Base-by-base conservation (phyloP, 2,329 filamentous ascomycete species). In the Hypoxylon sp. region DNA sequence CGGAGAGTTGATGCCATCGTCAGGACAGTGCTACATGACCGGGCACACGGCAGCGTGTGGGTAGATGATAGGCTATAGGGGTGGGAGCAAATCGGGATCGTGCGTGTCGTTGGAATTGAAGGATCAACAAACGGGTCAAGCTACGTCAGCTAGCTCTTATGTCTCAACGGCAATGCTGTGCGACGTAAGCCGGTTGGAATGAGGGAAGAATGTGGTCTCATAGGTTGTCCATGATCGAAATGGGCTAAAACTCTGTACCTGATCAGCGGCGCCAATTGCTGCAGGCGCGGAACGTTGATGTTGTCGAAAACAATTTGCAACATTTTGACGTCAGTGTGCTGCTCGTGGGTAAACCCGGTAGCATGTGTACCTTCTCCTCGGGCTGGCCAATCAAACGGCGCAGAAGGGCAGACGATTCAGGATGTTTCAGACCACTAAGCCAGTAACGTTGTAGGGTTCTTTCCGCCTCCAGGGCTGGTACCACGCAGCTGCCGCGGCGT, bases 1-100 rank as follows among this genome's bases (percentile, higher is more conserved):
- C 77, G 75, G 60, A 78, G 76, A 66, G 74, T 74, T 58, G 76
- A 75, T 63, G 75, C 74, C 77, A 78, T 78, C 17, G 33, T 71
- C 48, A 35, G 30, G 42, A 44, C 57, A 64, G 62, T 22, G 57
- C 62, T 75, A 77, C 77, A 78, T 77, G 71, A 66, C 75, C 70
- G 49, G 42, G 60, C 42, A 54, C 58, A 30, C 57, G 49, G 57
- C 40, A 37, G 50, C 27, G 58, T 30, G 20, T 49, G 40, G 40
- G 54, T 56, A 58, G 64, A 53, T 33, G 58, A 31, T 54, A 33
- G 57, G 40, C 40, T 22, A 22, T 22, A 44, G 20, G 40, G 22
- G 40, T 46, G 31, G 31, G 56, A 61, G 37, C 35, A 37, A 61
- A 65, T 65, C 55, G 63, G 59, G 58, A 44, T 30, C 14, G 35